phyloP scores from a whole-genome alignment of 306 rosid genomes.

The Ammopiptanthus mongolicus region DNA sequence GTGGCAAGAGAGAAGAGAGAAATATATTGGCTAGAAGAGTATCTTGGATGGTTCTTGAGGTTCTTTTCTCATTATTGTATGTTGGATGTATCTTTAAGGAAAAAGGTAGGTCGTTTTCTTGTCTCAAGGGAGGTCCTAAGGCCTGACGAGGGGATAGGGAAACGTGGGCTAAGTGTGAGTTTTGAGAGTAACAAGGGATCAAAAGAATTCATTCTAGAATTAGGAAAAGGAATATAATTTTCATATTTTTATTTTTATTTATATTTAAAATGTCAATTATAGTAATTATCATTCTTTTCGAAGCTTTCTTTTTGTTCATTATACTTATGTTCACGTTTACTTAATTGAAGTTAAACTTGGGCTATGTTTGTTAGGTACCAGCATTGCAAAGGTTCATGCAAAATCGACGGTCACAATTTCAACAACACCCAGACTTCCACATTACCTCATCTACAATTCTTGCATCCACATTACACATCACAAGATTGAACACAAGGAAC shows the following conservation, averaged over 20 bases:
- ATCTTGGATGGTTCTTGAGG: background rate
- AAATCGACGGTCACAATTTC: conserved; percentile 81
- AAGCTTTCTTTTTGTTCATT: conserved; percentile 8
- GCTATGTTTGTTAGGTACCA: conserved; percentile 57
- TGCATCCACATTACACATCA: conserved; percentile 96
- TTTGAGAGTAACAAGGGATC: background rate
- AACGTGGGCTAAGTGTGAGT: background rate
- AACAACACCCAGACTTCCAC: conserved; percentile 93
- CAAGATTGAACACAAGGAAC: conserved; percentile 88
- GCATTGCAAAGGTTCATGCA: conserved; percentile 94
- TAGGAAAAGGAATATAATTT: background rate
- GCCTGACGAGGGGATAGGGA: background rate
- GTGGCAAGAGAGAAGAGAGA: background rate
- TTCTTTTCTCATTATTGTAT: background rate
- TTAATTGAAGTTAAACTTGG: conserved; percentile 1
- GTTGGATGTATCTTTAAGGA: background rate
- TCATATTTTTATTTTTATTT: background rate
- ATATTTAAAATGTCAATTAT: background rate
- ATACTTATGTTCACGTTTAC: background rate
- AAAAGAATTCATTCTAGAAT: background rate
- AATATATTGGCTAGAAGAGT: background rate
- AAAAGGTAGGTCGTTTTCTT: background rate
- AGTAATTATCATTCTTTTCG: background rate
- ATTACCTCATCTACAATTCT: conserved; percentile 95
- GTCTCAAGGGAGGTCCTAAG: background rate